phyloP scores from a whole-genome alignment of 2,329 filamentous ascomycete species.

The Xylaria polymorpha region DNA sequence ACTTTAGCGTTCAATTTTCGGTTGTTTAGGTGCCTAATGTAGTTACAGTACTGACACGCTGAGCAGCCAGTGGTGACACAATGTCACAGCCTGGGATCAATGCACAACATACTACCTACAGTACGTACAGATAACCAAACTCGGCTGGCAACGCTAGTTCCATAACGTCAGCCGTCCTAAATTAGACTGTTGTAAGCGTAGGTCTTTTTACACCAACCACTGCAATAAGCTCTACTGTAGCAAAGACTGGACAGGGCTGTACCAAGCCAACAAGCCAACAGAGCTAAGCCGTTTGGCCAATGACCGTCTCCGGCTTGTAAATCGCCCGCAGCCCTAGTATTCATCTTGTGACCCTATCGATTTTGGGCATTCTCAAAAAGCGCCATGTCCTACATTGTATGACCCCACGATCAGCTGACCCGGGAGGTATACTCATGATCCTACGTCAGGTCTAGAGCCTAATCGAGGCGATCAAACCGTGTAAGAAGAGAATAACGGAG shows the following conservation, averaged over 20 bases:
- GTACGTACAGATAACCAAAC: neutral
- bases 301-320: neutral
- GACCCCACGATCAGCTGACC: conserved; percentile 27
- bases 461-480: conserved; percentile 6
- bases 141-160: conserved; percentile 1
- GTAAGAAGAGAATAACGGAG: conserved; percentile 3
- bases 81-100: no score
- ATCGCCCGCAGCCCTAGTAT: neutral
- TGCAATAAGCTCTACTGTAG: neutral
- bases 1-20: conserved; percentile 2
- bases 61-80: no score
- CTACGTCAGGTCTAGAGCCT: conserved; percentile 18
- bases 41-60: no score
- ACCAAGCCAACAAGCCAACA: conserved; percentile 6
- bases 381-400: conserved; percentile 9
- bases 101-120: no score
- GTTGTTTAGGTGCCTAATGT: no score
- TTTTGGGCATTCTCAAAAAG: conserved; percentile 7
- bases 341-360: conserved; percentile 4
- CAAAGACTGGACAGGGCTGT: neutral
- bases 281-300: neutral
- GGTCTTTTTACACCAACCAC: neutral
- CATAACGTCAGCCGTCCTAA: conserved; percentile 24
- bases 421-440: conserved; percentile 5
- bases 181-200: no score